Base-by-base conservation (phyloP, 345 rosid genomes). In the Turritis glabra region DNA sequence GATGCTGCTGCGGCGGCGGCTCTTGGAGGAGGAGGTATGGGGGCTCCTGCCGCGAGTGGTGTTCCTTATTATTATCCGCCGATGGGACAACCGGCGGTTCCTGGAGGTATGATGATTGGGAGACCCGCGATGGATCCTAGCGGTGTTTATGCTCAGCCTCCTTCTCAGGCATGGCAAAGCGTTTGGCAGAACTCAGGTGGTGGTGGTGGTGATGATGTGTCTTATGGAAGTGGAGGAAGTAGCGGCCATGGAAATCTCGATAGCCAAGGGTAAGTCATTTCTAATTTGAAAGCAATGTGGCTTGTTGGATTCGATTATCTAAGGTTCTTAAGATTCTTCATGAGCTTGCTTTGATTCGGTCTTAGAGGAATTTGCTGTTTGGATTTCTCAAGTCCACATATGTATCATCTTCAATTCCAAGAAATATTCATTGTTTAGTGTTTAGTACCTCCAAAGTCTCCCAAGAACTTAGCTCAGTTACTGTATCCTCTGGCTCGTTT, bases 131-230 rank as follows among this genome's bases (percentile, higher is more conserved):
- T 93, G 74, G 96, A 93, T 52, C 96, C 92, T 11, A 44, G 80
- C 6, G 94, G 89, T 5, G 87, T 91, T 64, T 88, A 86, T 75
- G 88, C 80, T 22, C 98, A 91, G 82, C 90, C 97, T 10, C 98
- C 97, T 0, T 91, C 96, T 32, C 98, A 91, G 84, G 95, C 95
- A 1, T 94, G 98, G 98, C 98, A 94, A 80, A 87, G 93, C 53
- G 96, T 88, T 14, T 94, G 98, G 98, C 96, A 91, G 86, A 83
- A 82, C 15, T 57, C 90, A 2, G 40, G 14, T 35, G 38, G 38
- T 2, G 38, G 38, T 35, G 71, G 85, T 7, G 82, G 78, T 0
- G 95, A 90, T 51, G 96, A 87, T 57, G 96, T 83, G 7, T 82
- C 91, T 25, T 88, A 84, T 64, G 93, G 81, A 15, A 87, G 89